Percentiles rank a stretch among this genome's conserved stretches.
Evolutionary conservation across 2,329 filamentous ascomycete species (phyloP).

Genomic region (Ophiostoma triangulosporum): DNA sequence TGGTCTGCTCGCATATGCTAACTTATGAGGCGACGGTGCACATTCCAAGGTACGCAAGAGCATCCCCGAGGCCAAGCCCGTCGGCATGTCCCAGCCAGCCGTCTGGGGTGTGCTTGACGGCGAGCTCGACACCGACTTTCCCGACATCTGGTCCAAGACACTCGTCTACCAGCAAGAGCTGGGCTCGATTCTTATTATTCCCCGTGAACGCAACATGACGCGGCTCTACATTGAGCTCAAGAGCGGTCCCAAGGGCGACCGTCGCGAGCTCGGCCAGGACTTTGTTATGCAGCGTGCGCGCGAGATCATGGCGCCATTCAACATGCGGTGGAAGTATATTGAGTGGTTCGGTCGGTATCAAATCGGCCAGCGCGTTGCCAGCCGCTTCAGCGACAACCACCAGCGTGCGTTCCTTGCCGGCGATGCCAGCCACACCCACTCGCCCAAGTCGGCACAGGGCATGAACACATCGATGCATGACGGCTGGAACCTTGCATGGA

Average conservation of each 20-base stretch:
- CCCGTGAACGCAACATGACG: conserved; percentile 59
- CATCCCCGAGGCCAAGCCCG: conserved; percentile 30
- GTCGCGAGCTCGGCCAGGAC: conserved; percentile 31
- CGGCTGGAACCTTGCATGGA: conserved; percentile 50
- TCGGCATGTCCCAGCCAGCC: conserved; percentile 19
- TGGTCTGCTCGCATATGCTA: not conserved
- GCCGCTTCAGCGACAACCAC: conserved; percentile 50
- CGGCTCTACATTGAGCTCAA: conserved; percentile 48
- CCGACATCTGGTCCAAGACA: conserved; percentile 63
- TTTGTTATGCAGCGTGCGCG: conserved; percentile 53
- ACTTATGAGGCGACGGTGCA: conserved; percentile 46
- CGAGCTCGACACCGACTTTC: conserved; percentile 57
- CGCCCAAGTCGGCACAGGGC: conserved; percentile 51
- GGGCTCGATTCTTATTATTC: conserved; percentile 61
- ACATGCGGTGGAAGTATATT: conserved; percentile 42
- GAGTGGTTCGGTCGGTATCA: conserved; percentile 63
- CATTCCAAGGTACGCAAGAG: conserved; percentile 55
- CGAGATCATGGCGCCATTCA: conserved; percentile 46
- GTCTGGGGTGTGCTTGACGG: conserved; percentile 63
- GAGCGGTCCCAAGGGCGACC: conserved; percentile 16
- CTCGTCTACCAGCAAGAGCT: conserved; percentile 52
- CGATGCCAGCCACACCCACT: conserved; percentile 54
- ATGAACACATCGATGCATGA: conserved; percentile 50
- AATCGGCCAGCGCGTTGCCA: conserved; percentile 58
- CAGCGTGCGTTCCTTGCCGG: conserved; percentile 47